These are phyloP conservation scores for Lithospermum erythrorhizon DNA, from an alignment of 257 asterid species.

Conservation along the genomic window DNA sequence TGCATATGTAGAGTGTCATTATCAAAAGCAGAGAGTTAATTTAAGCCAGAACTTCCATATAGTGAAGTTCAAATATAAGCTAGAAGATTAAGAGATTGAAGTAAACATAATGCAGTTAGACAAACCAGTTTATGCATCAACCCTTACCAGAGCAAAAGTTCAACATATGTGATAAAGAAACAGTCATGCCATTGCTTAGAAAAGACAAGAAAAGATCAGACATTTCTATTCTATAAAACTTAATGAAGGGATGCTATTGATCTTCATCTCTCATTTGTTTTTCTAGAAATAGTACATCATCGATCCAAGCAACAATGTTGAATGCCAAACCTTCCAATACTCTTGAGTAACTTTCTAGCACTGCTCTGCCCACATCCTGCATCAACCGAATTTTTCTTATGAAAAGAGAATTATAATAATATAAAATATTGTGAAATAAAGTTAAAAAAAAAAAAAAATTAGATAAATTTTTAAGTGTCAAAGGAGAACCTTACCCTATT, in stretches of 20 bases:
- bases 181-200: too few species aligned
- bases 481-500: constrained; percentile 38
- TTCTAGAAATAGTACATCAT: constrained; percentile 70
- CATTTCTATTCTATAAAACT: too few species aligned
- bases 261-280: constrained; percentile 45
- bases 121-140: too few species aligned
- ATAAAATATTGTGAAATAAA: neutral
- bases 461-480: neutral
- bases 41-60: too few species aligned
- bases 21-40: too few species aligned
- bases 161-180: too few species aligned
- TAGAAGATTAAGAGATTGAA: too few species aligned
- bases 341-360: constrained; percentile 83
- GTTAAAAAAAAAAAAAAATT: neutral
- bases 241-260: constrained; percentile 6
- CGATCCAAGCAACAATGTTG: constrained; percentile 80
- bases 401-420: neutral
- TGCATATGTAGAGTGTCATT: too few species aligned
- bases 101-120: too few species aligned
- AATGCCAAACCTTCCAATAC: constrained; percentile 83
- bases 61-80: too few species aligned
- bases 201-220: too few species aligned
- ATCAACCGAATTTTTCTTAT: neutral
- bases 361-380: constrained; percentile 91
- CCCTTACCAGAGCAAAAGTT: too few species aligned